Evolutionary conservation across 139 green algal species (phyloP), one percentile per base, ranked within the genome.

Genomic region (Deuterostichococcus epilithicus): DNA sequence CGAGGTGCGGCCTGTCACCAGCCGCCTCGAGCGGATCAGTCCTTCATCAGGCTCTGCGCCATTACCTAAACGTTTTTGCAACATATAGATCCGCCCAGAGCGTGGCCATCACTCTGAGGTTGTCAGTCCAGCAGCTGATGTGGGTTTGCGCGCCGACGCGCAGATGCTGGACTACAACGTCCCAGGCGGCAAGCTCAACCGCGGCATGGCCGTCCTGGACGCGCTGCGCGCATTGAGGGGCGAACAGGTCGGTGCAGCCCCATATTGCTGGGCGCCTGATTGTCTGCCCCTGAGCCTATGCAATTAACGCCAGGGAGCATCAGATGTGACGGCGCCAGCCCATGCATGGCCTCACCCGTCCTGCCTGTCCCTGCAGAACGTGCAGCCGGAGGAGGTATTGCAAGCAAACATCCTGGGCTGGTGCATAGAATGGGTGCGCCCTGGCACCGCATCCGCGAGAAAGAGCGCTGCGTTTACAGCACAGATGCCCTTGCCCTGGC

Each of bases 151-250:
- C n/a, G 3, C 2, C 5, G 5, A 10, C 58, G 30, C 75, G 26
- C 81, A 94, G 86, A 95, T 98, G 87, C 79, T 96, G 60, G 88
- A 97, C 78, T 98, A 97, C 86, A 98, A 97, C 81, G 92, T 98
- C 25, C 94, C 94, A 0, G 88, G 89, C 28, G 96, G 96, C 38
- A 99, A 99, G 86, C 84, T 99, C 18, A 99, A 99, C 84, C 84
- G 96, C 10, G 96, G 96, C 68, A 95, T 99, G 88, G 93, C 96
- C 6, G 96, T 99, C 34, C 86, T 94, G 36, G 94, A 99, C 74
- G 84, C 90, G 5, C 71, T 97, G 34, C 69, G 59, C 18, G 81
- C 89, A 13, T 59, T 86, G 23, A 79, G 73, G 25, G 18, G 72
- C 1, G 58, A 36, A 52, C 6, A 74, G 81, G 76, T 66, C 10